Conservation (phyloP, 2,329 filamentous ascomycete species). For the Sporothrix sp. region DNA sequence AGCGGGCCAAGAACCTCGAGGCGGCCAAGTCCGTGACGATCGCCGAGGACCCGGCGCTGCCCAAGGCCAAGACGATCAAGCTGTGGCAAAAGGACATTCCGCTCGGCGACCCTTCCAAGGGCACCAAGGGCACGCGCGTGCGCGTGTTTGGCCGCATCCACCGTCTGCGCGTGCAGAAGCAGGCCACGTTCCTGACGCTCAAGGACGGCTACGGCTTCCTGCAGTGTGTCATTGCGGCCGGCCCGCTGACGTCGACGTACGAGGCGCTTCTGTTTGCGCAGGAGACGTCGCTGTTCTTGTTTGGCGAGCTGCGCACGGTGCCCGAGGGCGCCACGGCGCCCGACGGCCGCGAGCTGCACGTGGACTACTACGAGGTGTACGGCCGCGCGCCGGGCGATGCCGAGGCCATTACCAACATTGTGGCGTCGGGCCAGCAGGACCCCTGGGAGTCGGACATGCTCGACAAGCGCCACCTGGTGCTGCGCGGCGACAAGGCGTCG, state of each 20-base stretch:
- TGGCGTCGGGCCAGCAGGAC: constrained; percentile 52
- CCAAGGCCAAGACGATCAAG: constrained; percentile 64
- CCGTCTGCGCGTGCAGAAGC: constrained; percentile 70
- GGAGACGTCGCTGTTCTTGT: constrained; percentile 77
- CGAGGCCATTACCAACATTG: constrained; percentile 80
- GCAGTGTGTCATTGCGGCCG: constrained; percentile 69
- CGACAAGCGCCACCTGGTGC: constrained; percentile 71
- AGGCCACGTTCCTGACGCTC: constrained; percentile 77
- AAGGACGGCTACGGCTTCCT: constrained; percentile 75
- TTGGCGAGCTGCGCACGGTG: constrained; percentile 74
- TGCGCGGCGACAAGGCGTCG: constrained; percentile 77
- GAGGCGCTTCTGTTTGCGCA: constrained; percentile 77
- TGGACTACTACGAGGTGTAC: constrained; percentile 69
- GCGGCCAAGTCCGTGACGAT: constrained; percentile 72
- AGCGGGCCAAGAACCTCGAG: constrained; percentile 60
- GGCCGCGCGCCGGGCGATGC: constrained; percentile 72
- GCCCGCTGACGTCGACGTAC: constrained; percentile 81
- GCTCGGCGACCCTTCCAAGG: constrained; percentile 39
- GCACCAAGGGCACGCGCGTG: constrained; percentile 60
- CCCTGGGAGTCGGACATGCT: constrained; percentile 35
- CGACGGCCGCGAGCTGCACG: constrained; percentile 77
- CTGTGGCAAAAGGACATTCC: constrained; percentile 35
- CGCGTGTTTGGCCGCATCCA: constrained; percentile 77
- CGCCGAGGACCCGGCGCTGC: constrained; percentile 63
- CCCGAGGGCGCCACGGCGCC: constrained; percentile 70